Conservation (phyloP, 1,284 basidiomycete genomes). For the Trichosporon asahii region DNA sequence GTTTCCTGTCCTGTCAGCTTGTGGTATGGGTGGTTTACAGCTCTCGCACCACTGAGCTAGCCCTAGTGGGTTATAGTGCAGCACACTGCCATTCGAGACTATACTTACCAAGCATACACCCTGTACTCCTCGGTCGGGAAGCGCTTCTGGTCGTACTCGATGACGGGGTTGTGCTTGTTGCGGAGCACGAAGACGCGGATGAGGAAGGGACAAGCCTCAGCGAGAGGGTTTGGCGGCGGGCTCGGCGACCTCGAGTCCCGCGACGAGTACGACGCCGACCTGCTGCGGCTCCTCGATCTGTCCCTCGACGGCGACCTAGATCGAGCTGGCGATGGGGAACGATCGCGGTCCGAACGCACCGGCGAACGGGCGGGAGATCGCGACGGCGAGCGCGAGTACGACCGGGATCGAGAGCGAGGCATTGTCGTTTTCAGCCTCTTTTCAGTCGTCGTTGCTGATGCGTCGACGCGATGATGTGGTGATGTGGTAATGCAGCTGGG, state of each 20-base stretch:
- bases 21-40: too few species aligned
- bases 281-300: background rate
- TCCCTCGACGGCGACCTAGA: constrained; percentile 12
- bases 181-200: constrained; percentile 47
- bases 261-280: constrained; percentile 10
- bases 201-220: constrained; percentile 36
- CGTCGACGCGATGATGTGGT: background rate
- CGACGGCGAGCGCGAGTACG: constrained; percentile 13
- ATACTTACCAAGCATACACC: constrained; percentile 46
- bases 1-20: constrained; percentile 32
- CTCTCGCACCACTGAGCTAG: too few species aligned
- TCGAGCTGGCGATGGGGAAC: background rate
- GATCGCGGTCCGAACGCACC: background rate
- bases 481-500: background rate
- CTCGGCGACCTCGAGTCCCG: background rate
- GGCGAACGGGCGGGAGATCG: constrained; percentile 4
- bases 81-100: too few species aligned
- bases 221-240: constrained; percentile 8
- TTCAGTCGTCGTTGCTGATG: background rate
- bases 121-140: constrained; percentile 44
- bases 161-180: constrained; percentile 39
- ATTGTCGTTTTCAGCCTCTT: background rate
- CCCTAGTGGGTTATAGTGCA: too few species aligned
- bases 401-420: constrained; percentile 14
- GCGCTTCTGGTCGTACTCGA: constrained; percentile 43